Evolutionary conservation across 2,329 filamentous ascomycete species (phyloP).

Genomic region (Ciborinia camelliae): DNA sequence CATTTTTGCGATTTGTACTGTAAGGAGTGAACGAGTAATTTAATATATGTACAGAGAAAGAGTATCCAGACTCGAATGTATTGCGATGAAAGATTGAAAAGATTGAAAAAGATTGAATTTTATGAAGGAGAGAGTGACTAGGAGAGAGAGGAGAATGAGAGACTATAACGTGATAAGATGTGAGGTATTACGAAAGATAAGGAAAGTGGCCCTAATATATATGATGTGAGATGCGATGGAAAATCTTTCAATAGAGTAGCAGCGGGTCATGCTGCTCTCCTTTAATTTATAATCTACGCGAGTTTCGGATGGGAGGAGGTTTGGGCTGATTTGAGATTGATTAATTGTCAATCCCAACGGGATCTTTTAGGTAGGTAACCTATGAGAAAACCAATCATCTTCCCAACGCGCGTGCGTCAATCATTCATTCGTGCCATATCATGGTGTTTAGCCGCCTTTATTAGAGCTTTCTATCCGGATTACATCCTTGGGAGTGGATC

Average conservation of each 20-base stretch:
- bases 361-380: neutral
- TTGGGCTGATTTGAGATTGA: constrained; percentile 7
- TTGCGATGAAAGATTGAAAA: neutral
- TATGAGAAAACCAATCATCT: neutral
- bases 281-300: neutral
- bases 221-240: neutral
- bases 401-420: neutral
- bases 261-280: neutral
- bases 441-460: neutral
- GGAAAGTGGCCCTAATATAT: neutral
- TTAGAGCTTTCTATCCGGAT: neutral
- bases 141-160: neutral
- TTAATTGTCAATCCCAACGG: neutral
- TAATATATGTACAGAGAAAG: neutral
- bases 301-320: neutral
- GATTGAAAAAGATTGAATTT: neutral
- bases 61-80: constrained; percentile 5
- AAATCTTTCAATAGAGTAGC: neutral
- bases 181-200: neutral
- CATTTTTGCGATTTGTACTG: neutral
- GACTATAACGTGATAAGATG: neutral
- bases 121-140: neutral
- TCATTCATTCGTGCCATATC: neutral
- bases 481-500: neutral
- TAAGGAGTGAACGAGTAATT: neutral